Percentiles rank a stretch among this genome's conserved stretches.
Evolutionary conservation across 768 basidiomycete species (phyloP).

Genomic region (Russula abietina): DNA sequence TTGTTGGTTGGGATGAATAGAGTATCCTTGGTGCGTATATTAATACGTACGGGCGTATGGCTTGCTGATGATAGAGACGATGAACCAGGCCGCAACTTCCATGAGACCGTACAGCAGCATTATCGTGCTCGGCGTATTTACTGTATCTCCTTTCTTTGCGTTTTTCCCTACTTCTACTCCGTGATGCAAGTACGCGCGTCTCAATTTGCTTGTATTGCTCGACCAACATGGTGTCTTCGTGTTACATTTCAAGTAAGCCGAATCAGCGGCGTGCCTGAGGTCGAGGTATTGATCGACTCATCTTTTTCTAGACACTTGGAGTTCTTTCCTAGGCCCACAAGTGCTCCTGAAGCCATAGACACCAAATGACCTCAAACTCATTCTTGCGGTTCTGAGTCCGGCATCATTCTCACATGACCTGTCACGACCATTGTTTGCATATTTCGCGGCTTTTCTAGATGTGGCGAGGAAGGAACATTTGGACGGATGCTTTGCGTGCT

Average conservation of each 20-base stretch:
- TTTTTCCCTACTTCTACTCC: constrained; percentile 82
- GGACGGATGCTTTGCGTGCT: constrained; percentile 67
- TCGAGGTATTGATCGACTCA: background rate
- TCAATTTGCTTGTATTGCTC: constrained; percentile 91
- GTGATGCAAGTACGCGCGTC: constrained; percentile 92
- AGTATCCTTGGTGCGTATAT: too few species aligned
- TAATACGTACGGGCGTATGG: too few species aligned
- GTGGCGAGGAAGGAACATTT: constrained; percentile 76
- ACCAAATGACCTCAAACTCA: constrained; percentile 84
- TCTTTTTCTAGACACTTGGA: constrained; percentile 63
- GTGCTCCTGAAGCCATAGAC: constrained; percentile 77
- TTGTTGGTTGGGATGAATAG: too few species aligned
- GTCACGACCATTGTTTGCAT: constrained; percentile 79
- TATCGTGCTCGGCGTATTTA: too few species aligned
- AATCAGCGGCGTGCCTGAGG: background rate
- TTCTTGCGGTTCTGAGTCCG: constrained; percentile 90
- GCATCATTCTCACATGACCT: constrained; percentile 89
- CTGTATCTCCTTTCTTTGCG: too few species aligned
- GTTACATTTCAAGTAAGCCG: constrained; percentile 78
- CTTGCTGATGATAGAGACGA: too few species aligned
- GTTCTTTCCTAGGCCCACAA: constrained; percentile 77
- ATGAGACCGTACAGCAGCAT: too few species aligned
- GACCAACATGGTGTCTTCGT: constrained; percentile 92
- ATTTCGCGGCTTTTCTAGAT: constrained; percentile 67
- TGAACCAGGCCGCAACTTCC: too few species aligned